Conservation (phyloP, 2,329 filamentous ascomycete species). For the Colletotrichum sp. region DNA sequence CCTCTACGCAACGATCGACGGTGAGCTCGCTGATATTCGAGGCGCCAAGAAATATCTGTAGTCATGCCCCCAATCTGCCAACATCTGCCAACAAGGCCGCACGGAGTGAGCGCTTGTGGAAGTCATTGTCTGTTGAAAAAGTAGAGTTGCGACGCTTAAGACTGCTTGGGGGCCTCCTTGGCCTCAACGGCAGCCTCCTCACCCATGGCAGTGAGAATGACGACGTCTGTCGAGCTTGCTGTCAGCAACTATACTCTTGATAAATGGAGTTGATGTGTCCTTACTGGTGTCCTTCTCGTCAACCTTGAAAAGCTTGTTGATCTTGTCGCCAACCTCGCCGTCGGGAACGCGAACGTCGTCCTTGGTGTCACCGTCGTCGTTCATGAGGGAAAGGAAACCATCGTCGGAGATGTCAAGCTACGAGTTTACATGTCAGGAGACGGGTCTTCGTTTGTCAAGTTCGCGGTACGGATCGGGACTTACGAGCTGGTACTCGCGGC, state of each 20-base stretch:
- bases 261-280: constrained; percentile 40
- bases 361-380: constrained; percentile 84
- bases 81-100: constrained; percentile 20
- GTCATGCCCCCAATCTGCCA: constrained; percentile 28
- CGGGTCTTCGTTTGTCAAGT: not conserved
- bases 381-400: constrained; percentile 93
- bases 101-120: constrained; percentile 16
- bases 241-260: constrained; percentile 9
- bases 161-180: constrained; percentile 79
- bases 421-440: not conserved
- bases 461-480: constrained; percentile 45
- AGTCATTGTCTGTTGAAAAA: constrained; percentile 11
- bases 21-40: constrained; percentile 40
- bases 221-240: constrained; percentile 67
- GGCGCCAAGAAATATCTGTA: constrained; percentile 38
- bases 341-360: constrained; percentile 95
- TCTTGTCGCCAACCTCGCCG: constrained; percentile 86
- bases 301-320: constrained; percentile 75
- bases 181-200: constrained; percentile 91
- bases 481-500: constrained; percentile 93
- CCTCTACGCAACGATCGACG: constrained; percentile 45
- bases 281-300: constrained; percentile 95
- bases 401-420: constrained; percentile 94
- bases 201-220: constrained; percentile 94
- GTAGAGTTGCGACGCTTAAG: constrained; percentile 21